Evolutionary conservation across 306 rosid species (phyloP), one percentile per base, ranked within the genome.

Genomic region (Fragaria nilgerrensis): DNA sequence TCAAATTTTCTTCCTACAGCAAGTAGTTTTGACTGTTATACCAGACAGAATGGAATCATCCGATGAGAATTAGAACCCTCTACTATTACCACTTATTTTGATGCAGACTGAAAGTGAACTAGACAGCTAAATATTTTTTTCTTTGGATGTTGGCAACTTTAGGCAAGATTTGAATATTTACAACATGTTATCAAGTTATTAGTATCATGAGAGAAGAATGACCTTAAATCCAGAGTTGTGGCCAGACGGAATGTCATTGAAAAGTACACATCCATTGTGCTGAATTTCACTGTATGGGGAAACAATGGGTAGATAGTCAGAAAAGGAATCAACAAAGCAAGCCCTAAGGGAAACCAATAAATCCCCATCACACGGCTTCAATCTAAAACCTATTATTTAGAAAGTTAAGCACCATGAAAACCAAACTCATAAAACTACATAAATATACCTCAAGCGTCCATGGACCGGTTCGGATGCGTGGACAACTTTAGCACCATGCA

Each of bases 401-500:
- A 68, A 48, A 69, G 55, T 75, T 52, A 56, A 65, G 50, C 69
- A 65, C 75, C 34, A 43, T 37, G 59, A 75, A 66, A 36, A 79
- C 36, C 20, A 52, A 55, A 43, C 66, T 37, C 43, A 41, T 76
- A 41, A 22, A 64, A 77, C 71, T 71, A 47, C 79, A 76, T 22
- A 77, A 75, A 72, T 48, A 49, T 84, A 92, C 97, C 99, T 95
- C 78, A 95, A 79, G 71, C 97, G 97, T 32, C 99, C 99, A 84
- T 95, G 99, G 77, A 92, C 85, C 58, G 99, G 96, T 86, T 95
- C 98, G 62, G 93, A 32, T 85, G 99, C 99, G 56, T 84, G 98
- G 84, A 92, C 92, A 78, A 95, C 86, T 81, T 83, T 91, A 85
- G 97, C 98, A 44, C 99, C 99, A 75, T 95, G 94, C 73, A 85